A percentile compares a stretch with the other conserved stretches of the same genome.
These are phyloP conservation scores for Acaromyces ingoldii DNA, from an alignment of 1,284 basidiomycete genomes.

Conservation along the genomic window DNA sequence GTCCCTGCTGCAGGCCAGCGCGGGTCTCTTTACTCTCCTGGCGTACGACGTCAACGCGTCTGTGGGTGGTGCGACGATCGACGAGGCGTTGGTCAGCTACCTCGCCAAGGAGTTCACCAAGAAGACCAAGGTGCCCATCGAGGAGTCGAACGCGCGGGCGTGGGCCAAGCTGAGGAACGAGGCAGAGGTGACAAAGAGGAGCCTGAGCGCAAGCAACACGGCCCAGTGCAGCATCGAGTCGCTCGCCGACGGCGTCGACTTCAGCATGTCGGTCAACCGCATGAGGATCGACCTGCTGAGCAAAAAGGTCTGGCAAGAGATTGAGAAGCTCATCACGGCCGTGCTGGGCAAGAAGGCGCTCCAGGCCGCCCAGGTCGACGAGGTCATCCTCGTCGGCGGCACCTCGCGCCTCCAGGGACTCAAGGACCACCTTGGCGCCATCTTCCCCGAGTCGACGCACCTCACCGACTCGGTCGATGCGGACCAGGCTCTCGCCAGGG, in stretches of 20 bases:
- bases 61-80: conserved; percentile 65
- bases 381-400: conserved; percentile 77
- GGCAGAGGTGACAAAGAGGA: conserved; percentile 90
- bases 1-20: conserved; percentile 56
- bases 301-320: conserved; percentile 62
- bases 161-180: conserved; percentile 89
- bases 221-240: conserved; percentile 88
- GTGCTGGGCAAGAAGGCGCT: conserved; percentile 64
- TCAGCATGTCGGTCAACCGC: conserved; percentile 85
- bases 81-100: conserved; percentile 77
- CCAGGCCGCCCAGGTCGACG: conserved; percentile 77
- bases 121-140: conserved; percentile 75
- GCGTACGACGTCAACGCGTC: conserved; percentile 55
- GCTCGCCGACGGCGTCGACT: conserved; percentile 89
- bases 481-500: conserved; percentile 80
- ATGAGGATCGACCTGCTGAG: conserved; percentile 88
- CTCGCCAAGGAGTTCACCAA: conserved; percentile 97
- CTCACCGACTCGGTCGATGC: conserved; percentile 68
- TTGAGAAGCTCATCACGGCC: conserved; percentile 53
- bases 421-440: conserved; percentile 65
- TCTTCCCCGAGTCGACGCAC: conserved; percentile 64
- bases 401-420: conserved; percentile 80
- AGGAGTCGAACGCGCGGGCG: conserved; percentile 62
- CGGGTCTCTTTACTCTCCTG: conserved; percentile 58
- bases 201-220: conserved; percentile 77